Evolutionary conservation across 2,329 filamentous ascomycete species (phyloP), one percentile per base, ranked within the genome.

Genomic region (Aspergillus novoparasiticus): DNA sequence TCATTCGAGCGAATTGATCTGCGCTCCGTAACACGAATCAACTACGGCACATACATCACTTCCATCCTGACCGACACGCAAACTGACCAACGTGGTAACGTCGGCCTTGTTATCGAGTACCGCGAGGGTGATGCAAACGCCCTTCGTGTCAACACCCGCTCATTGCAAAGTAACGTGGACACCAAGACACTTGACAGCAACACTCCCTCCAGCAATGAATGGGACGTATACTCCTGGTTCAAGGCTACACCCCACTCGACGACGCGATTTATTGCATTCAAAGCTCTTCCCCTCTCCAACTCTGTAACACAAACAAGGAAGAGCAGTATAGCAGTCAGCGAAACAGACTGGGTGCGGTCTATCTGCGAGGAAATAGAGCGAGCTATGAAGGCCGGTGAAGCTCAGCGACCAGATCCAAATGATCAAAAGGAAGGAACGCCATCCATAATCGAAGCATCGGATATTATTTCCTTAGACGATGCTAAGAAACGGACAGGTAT

Each of bases 1-100:
- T 93, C 91, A 0, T 98, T 97, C 76, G 94, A 98, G 79, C 86
- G 94, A 9, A 88, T 97, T 16, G 89, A 91, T 62, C 83, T 98
- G 9, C 84, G 86, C 23, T 91, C 92, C 62, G 82, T 99, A 41
- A 84, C 86, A 1, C 84, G 85, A 28, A 87, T 99, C 69, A 89
- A 89, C 72, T 87, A 89, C 64, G 95, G 95, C 23, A 90, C 92
- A 0, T 99, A 98, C 73, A 91, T 99, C 72, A 97, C 93, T 0
- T 94, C 90, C 3, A 95, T 93, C 0, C 84, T 97, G 6, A 93
- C 93, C 1, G 82, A 89, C 1, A 84, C 88, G 0, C 92, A 97
- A 72, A 86, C 87, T 67, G 90, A 97, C 68, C 90, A 92, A 75
- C 80, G 83, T 58, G 89, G 87, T 74, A 98, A 98, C 69, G 87